These are phyloP conservation scores for Lippia alba DNA, from an alignment of 305 asterid species.

Conservation along the genomic window DNA sequence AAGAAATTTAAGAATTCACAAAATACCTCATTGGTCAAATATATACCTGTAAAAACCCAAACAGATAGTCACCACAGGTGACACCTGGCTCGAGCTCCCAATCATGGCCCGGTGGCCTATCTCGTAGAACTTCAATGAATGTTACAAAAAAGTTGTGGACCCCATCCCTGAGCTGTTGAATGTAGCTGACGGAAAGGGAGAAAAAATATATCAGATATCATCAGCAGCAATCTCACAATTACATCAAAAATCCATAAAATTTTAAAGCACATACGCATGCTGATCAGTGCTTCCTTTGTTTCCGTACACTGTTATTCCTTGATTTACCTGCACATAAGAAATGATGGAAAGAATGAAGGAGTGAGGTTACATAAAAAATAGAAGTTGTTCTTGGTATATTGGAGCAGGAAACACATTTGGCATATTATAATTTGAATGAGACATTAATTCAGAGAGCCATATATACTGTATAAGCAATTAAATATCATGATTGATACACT, in stretches of 20 bases:
- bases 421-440: background rate
- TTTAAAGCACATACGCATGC: slow-evolving; percentile 79
- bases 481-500: background rate
- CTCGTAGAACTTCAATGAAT: slow-evolving; percentile 96
- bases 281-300: slow-evolving; percentile 99
- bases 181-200: slow-evolving; percentile 60
- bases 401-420: slow-evolving; percentile 6
- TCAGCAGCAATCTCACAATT: slow-evolving; percentile 22
- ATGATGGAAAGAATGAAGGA: slow-evolving; percentile 24
- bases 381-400: background rate
- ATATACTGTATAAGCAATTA: background rate
- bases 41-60: slow-evolving; percentile 87
- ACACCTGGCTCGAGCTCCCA: slow-evolving; percentile 99
- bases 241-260: slow-evolving; percentile 28
- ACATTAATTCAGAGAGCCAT: background rate
- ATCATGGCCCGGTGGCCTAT: slow-evolving; percentile 99
- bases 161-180: slow-evolving; percentile 98
- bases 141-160: slow-evolving; percentile 96
- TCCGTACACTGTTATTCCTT: slow-evolving; percentile 94
- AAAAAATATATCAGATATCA: slow-evolving; percentile 27
- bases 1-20: background rate
- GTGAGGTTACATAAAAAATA: background rate
- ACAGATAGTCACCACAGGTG: slow-evolving; percentile 95
- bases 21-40: slow-evolving; percentile 23
- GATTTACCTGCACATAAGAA: slow-evolving; percentile 75